Evolutionary conservation across 2,329 filamentous ascomycete species (phyloP), one percentile per base, ranked within the genome.

Genomic region (Penicillium polonicum): DNA sequence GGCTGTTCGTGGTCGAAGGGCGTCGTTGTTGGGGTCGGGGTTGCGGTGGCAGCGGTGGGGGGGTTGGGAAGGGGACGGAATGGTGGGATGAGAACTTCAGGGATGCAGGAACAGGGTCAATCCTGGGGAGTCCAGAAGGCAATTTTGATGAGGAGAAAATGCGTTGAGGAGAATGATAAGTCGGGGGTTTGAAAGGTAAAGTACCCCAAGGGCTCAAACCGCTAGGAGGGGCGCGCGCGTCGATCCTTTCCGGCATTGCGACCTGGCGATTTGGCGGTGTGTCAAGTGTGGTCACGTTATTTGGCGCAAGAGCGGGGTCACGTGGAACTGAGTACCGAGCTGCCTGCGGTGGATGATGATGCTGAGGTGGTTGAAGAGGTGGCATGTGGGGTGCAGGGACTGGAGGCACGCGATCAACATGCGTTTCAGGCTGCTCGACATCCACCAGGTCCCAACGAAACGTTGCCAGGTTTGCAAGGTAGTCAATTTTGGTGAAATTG

Each of bases 401-500:
- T 55, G 61, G 25, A 67, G 60, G 21, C 70, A 58, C 25, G 9
- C 12, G 55, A 43, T 55, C 15, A 2, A 29, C 6, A 7, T 48
- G 23, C 15, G 31, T 13, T n/a, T 38, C 31, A 38, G 46, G 33
- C 8, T 35, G 7, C 44, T 12, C 9, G 43, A 46, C 21, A 41
- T 88, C 85, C 23, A 88, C 79, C 3, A 85, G 60, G 66, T 86
- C 83, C 85, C 85, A 88, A 54, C 80, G 77, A 48, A 88, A 79
- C 0, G 83, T 87, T 33, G 76, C 78, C 13, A 88, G 71, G 67
- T 88, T 84, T 6, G 80, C 76, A 10, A 71, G 70, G 48, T 70
- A 68, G 43, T 79, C 75, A 5, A 85, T 73, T 10, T 71, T 69
- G 17, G 66, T 33, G 43, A 84, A 75, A 4, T 69, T 75, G 8